Conservation (phyloP, 331 rosid genomes). For the Cydonia oblonga region DNA sequence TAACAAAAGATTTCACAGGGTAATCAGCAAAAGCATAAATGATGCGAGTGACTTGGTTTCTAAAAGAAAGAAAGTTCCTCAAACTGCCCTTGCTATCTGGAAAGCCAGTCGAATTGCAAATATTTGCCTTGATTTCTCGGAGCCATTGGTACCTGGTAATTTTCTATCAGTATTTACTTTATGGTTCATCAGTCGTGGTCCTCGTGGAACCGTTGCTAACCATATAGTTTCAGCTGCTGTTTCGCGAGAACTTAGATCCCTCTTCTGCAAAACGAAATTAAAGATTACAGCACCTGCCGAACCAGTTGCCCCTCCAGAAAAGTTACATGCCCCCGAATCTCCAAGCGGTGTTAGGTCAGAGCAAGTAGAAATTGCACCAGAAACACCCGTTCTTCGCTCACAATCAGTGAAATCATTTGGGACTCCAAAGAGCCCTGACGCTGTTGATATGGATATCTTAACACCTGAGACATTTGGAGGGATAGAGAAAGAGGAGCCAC, state of each 20-base stretch:
- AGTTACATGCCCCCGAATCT: conserved; percentile 1
- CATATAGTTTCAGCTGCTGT: conserved; percentile 32
- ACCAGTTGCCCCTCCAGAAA: not conserved
- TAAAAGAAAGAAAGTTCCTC: conserved; percentile 33
- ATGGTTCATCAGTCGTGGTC: not conserved
- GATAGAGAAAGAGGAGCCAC: conserved; percentile 15
- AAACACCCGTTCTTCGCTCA: conserved; percentile 36
- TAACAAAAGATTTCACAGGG: conserved; percentile 37
- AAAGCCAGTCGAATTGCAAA: conserved; percentile 21
- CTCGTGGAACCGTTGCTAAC: conserved; percentile 6
- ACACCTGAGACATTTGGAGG: conserved; percentile 18
- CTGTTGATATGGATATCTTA: conserved; percentile 10
- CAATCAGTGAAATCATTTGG: conserved; percentile 20
- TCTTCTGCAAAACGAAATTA: conserved; percentile 29
- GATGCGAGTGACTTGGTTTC: conserved; percentile 51
- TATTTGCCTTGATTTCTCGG: conserved; percentile 35
- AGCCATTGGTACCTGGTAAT: conserved; percentile 59
- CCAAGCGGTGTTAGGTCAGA: not conserved
- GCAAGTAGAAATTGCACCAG: conserved; percentile 28
- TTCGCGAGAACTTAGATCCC: conserved; percentile 31
- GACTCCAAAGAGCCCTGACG: conserved; percentile 26
- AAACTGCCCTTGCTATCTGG: conserved; percentile 23
- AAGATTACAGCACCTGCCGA: conserved; percentile 3
- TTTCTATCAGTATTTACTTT: conserved; percentile 11
- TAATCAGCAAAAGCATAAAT: conserved; percentile 27